phyloP scores from a whole-genome alignment of 257 asterid species.

The Lantana camara region DNA sequence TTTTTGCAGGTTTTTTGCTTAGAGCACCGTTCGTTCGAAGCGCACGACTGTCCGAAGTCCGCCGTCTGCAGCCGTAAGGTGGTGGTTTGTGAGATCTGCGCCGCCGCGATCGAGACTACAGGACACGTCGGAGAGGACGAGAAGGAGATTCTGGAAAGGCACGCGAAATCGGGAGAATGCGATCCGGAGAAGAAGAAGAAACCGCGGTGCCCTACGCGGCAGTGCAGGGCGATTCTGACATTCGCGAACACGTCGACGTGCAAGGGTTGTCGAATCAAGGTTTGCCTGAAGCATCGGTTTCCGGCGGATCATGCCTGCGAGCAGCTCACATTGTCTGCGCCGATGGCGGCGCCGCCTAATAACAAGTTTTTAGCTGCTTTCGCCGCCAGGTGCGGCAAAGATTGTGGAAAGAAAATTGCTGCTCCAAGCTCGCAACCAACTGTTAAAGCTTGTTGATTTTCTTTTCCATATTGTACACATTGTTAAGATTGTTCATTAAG shows the following conservation, averaged over 20 bases:
- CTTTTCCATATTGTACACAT: not conserved
- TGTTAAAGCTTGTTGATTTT: slow-evolving; percentile 51
- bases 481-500: not conserved
- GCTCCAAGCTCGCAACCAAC: slow-evolving; percentile 36
- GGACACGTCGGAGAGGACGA: slow-evolving; percentile 54
- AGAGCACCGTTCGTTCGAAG: slow-evolving; percentile 75
- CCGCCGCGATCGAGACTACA: slow-evolving; percentile 71
- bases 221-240: slow-evolving; percentile 74
- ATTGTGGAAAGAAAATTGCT: slow-evolving; percentile 52
- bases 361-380: slow-evolving; percentile 63
- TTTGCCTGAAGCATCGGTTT: slow-evolving; percentile 83
- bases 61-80: slow-evolving; percentile 69
- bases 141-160: slow-evolving; percentile 55
- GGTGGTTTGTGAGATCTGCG: slow-evolving; percentile 69
- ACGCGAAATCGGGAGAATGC: slow-evolving; percentile 70
- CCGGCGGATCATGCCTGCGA: slow-evolving; percentile 77
- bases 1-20: slow-evolving; percentile 57
- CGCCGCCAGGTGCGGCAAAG: slow-evolving; percentile 57
- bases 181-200: slow-evolving; percentile 82
- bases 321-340: slow-evolving; percentile 23
- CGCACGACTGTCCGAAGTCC: slow-evolving; percentile 75
- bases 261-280: slow-evolving; percentile 58
- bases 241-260: slow-evolving; percentile 83
- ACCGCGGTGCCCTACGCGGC: slow-evolving; percentile 61
- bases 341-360: not conserved